A percentile compares a stretch with the other conserved stretches of the same genome.
Conservation (phyloP, 78 protist species). For the Creolimax fragrantissima region DNA sequence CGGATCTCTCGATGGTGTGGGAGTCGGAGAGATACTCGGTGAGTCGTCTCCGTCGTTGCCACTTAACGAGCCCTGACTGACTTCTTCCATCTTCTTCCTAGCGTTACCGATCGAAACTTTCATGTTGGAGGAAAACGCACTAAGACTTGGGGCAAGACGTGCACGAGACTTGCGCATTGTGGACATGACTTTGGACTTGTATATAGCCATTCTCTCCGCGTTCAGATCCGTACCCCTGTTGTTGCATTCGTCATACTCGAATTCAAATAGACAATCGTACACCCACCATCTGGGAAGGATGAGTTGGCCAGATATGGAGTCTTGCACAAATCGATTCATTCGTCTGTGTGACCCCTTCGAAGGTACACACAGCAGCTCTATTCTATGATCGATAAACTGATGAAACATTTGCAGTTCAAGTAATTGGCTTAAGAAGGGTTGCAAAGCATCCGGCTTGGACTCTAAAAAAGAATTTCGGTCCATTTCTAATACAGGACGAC, state of each 20-base stretch:
- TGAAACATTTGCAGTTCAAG: conserved; percentile 12
- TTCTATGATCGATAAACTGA: conserved; percentile 5
- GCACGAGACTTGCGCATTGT: background rate
- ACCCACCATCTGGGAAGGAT: background rate
- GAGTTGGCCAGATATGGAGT: background rate
- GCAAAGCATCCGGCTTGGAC: background rate
- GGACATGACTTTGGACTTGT: background rate
- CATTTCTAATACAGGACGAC: background rate
- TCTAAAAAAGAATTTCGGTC: background rate
- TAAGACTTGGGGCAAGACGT: background rate
- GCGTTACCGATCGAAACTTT: background rate
- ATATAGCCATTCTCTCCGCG: background rate
- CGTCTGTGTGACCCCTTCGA: background rate
- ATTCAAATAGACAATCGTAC: background rate
- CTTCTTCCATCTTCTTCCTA: background rate
- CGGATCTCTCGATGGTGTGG: background rate
- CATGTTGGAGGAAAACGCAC: background rate
- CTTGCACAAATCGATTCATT: background rate
- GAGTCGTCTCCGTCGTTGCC: too few relatives aligned
- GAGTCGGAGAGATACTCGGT: background rate
- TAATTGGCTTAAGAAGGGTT: background rate
- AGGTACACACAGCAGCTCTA: conserved; percentile 4
- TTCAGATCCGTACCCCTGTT: background rate
- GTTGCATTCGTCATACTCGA: background rate
- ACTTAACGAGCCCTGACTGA: too few relatives aligned